Conservation (phyloP, 805 yeast species). For the Spathaspora hagerdaliae region DNA sequence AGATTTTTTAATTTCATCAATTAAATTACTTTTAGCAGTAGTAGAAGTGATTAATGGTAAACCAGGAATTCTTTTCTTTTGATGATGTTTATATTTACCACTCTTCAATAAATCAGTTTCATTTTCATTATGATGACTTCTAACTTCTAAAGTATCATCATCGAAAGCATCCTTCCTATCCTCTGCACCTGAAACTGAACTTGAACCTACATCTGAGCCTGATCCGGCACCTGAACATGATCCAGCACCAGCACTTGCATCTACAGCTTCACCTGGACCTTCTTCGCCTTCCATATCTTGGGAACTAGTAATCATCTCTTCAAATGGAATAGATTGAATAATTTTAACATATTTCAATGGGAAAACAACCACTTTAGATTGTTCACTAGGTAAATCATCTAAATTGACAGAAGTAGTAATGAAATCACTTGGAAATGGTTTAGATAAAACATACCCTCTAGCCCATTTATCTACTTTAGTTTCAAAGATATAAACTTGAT, state of each 20-base stretch:
- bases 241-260: not conserved
- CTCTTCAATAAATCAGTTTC: constrained; percentile 9
- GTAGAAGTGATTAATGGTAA: constrained; percentile 42
- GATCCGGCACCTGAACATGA: too few species aligned
- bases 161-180: constrained; percentile 17
- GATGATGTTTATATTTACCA: not conserved
- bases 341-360: constrained; percentile 55
- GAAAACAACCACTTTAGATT: constrained; percentile 51
- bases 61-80: constrained; percentile 31
- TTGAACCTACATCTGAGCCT: too few species aligned
- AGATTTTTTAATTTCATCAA: constrained; percentile 57
- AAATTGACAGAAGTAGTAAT: constrained; percentile 55
- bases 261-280: not conserved
- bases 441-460: constrained; percentile 67
- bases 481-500: constrained; percentile 73
- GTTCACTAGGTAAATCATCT: constrained; percentile 59
- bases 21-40: constrained; percentile 18
- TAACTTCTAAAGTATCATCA: not conserved
- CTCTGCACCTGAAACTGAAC: constrained; percentile 26
- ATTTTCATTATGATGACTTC: constrained; percentile 6
- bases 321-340: constrained; percentile 38
- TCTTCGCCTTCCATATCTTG: not conserved
- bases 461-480: constrained; percentile 63
- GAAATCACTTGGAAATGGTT: constrained; percentile 70
- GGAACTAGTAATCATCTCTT: constrained; percentile 8